A percentile compares a stretch with the other conserved stretches of the same genome.
Evolutionary conservation across 495 filamentous ascomycete species (phyloP).

Genomic region (Talaromyces trachyspermus): DNA sequence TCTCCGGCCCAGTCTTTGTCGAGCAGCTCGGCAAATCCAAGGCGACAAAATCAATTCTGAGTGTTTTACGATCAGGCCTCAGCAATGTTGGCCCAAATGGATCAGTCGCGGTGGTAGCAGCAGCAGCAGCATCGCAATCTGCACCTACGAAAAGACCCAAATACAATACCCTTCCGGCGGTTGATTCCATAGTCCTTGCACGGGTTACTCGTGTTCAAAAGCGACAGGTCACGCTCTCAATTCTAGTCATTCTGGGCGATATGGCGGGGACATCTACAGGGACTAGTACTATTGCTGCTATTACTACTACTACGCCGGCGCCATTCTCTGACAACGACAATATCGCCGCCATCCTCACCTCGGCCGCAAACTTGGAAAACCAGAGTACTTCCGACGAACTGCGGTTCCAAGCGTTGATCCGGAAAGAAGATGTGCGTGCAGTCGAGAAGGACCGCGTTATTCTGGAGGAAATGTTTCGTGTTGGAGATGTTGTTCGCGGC

Average conservation of each 20-base stretch:
- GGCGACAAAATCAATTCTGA: constrained; percentile 46
- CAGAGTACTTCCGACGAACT: constrained; percentile 41
- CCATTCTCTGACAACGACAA: constrained; percentile 42
- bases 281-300: neutral
- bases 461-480: constrained; percentile 83
- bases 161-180: constrained; percentile 69
- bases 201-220: constrained; percentile 77
- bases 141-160: constrained; percentile 24
- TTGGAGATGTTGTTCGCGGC: constrained; percentile 87
- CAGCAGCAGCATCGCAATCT: constrained; percentile 14
- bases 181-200: constrained; percentile 73
- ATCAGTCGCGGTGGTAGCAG: constrained; percentile 24
- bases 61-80: constrained; percentile 34
- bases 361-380: constrained; percentile 38
- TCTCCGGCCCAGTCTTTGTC: constrained; percentile 51
- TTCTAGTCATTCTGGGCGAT: constrained; percentile 65
- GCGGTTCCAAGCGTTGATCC: constrained; percentile 44
- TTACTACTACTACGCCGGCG: constrained; percentile 10
- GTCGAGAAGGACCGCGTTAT: constrained; percentile 94
- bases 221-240: constrained; percentile 73
- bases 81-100: constrained; percentile 8
- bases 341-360: constrained; percentile 36
- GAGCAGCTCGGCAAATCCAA: constrained; percentile 38
- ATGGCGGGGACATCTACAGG: constrained; percentile 8
- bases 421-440: constrained; percentile 84